phyloP scores from a whole-genome alignment of 306 rosid species.

The Castanopsis chinensis region DNA sequence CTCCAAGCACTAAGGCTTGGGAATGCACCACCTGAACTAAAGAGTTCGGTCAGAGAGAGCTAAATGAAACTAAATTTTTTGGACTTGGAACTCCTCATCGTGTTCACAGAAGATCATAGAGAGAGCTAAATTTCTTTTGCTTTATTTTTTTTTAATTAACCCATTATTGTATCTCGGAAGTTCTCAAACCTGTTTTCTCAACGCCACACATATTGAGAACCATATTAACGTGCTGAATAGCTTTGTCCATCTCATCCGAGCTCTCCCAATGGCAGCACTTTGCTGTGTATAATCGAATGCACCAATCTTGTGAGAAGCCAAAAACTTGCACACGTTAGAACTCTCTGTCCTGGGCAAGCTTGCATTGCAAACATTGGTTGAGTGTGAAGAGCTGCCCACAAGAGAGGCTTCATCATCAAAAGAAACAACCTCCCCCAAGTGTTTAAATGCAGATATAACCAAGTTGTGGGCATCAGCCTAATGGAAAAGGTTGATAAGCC shows the following conservation, averaged over 20 bases:
- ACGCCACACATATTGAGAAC: conserved; percentile 29
- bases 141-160: conserved; percentile 14
- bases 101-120: too few species aligned
- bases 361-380: conserved; percentile 41
- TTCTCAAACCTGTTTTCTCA: conserved; percentile 10
- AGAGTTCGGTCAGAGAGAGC: too few species aligned
- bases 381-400: conserved; percentile 38
- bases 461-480: conserved; percentile 73
- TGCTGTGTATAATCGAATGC: too few species aligned
- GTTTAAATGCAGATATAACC: conserved; percentile 60
- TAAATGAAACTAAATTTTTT: too few species aligned
- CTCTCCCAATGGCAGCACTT: conserved; percentile 44
- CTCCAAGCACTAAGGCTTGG: too few species aligned
- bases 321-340: conserved; percentile 59
- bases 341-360: conserved; percentile 59
- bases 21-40: too few species aligned
- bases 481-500: conserved; percentile 24
- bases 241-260: conserved; percentile 85
- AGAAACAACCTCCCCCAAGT: conserved; percentile 43
- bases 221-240: conserved; percentile 69
- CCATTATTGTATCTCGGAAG: conserved; percentile 27
- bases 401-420: conserved; percentile 70
- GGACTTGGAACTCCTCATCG: too few species aligned
- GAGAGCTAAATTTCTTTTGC: too few species aligned
- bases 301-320: conserved; percentile 54